phyloP scores from a whole-genome alignment of 805 yeast genomes.

The Starmerella asiatica region DNA sequence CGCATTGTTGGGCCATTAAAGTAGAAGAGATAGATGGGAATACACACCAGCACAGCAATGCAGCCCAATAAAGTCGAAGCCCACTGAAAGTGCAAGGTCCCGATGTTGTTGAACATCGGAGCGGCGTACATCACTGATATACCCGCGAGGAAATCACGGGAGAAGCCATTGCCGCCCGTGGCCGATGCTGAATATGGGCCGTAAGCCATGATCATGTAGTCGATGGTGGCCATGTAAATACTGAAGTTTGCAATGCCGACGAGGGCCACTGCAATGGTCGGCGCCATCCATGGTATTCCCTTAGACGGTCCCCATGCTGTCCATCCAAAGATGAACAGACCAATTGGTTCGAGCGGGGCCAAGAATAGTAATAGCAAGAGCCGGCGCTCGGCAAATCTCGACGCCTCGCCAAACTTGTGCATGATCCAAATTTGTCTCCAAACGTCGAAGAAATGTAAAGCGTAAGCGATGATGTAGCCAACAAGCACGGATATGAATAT shows the following conservation, averaged over 20 bases:
- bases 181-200: slow-evolving; percentile 34
- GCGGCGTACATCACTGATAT: slow-evolving; percentile 29
- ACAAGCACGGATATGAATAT: slow-evolving; percentile 27
- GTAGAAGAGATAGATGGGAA: slow-evolving; percentile 30
- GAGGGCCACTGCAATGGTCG: slow-evolving; percentile 27
- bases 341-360: slow-evolving; percentile 31
- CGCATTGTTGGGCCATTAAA: slow-evolving; percentile 31
- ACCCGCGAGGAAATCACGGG: slow-evolving; percentile 32
- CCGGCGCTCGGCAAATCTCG: slow-evolving; percentile 19
- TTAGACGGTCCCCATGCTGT: slow-evolving; percentile 29
- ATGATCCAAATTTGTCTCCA: slow-evolving; percentile 24
- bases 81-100: slow-evolving; percentile 28
- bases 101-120: slow-evolving; percentile 29
- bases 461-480: slow-evolving; percentile 29
- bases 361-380: slow-evolving; percentile 26
- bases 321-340: slow-evolving; percentile 33
- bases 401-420: slow-evolving; percentile 25
- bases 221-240: slow-evolving; percentile 33
- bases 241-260: slow-evolving; percentile 32
- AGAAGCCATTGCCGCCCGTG: slow-evolving; percentile 33
- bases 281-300: slow-evolving; percentile 30
- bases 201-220: slow-evolving; percentile 32
- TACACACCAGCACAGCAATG: slow-evolving; percentile 27
- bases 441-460: slow-evolving; percentile 27
- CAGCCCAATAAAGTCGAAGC: slow-evolving; percentile 30